Conservation (phyloP, 2,329 filamentous ascomycete species). For the Passalora sequoiae region DNA sequence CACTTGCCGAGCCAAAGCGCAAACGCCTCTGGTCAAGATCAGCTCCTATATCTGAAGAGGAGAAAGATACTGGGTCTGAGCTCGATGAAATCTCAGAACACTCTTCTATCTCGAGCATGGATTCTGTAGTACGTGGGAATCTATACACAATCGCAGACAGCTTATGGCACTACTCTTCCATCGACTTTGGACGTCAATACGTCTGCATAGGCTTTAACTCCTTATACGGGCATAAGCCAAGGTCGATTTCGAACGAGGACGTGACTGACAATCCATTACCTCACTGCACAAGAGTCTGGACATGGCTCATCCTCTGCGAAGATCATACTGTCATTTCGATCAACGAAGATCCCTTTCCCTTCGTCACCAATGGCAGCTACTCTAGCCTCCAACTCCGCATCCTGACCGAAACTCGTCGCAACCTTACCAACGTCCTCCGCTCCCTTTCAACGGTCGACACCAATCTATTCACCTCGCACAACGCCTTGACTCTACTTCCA, state of each 20-base stretch:
- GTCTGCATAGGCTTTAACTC: slow-evolving; percentile 69
- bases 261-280: slow-evolving; percentile 17
- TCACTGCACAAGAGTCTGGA: slow-evolving; percentile 52
- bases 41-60: slow-evolving; percentile 1
- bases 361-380: slow-evolving; percentile 32
- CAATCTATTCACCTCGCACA: slow-evolving; percentile 31
- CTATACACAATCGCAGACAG: slow-evolving; percentile 60
- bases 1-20: slow-evolving; percentile 10
- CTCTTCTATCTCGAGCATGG: slow-evolving; percentile 24
- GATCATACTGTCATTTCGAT: slow-evolving; percentile 68
- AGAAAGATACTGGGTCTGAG: slow-evolving; percentile 8
- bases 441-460: slow-evolving; percentile 53
- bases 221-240: slow-evolving; percentile 41
- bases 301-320: slow-evolving; percentile 64
- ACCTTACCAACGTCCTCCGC: slow-evolving; percentile 57
- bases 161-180: slow-evolving; percentile 70
- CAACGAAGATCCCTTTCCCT: slow-evolving; percentile 54
- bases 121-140: slow-evolving; percentile 32
- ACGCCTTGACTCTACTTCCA: slow-evolving; percentile 41
- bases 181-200: slow-evolving; percentile 64
- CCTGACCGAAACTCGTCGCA: slow-evolving; percentile 51
- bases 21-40: slow-evolving; percentile 8
- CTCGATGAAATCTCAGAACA: slow-evolving; percentile 29
- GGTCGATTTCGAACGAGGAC: not conserved
- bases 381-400: slow-evolving; percentile 42